Conservation (phyloP, 768 basidiomycete genomes). For the Termitomyces sp. region DNA sequence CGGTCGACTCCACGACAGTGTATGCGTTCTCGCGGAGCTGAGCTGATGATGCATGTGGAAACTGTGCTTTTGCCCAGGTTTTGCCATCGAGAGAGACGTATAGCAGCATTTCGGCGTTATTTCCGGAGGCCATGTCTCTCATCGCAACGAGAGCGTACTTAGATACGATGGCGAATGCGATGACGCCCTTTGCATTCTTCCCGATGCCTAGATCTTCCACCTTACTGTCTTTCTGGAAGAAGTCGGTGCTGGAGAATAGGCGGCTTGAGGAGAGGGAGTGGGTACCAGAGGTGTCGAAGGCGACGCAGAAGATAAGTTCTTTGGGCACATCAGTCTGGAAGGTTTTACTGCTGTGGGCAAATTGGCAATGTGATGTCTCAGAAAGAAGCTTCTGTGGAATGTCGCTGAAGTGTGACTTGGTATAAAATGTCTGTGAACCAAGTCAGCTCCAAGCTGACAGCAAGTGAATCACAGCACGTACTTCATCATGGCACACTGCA, state of each 20-base stretch:
- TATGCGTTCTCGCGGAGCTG: conserved; percentile 87
- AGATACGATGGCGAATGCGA: conserved; percentile 88
- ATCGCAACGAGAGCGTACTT: conserved; percentile 92
- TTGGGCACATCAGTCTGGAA: conserved; percentile 74
- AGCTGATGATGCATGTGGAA: conserved; percentile 85
- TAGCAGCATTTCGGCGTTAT: conserved; percentile 69
- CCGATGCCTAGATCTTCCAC: conserved; percentile 85
- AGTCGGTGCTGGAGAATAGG: conserved; percentile 82
- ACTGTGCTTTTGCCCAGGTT: conserved; percentile 84
- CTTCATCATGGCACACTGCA: conserved; percentile 67
- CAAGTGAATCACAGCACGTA: conserved; percentile 24
- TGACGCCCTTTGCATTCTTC: conserved; percentile 82
- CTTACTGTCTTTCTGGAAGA: conserved; percentile 59
- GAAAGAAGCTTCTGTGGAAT: conserved; percentile 52
- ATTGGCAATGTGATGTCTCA: conserved; percentile 78
- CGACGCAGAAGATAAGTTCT: conserved; percentile 87
- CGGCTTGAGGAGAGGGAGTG: conserved; percentile 57
- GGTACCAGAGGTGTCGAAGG: conserved; percentile 61
- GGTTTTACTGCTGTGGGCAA: conserved; percentile 81
- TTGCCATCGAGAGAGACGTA: conserved; percentile 84
- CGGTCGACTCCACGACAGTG: conserved; percentile 91
- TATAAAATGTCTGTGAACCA: conserved; percentile 73
- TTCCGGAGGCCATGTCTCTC: conserved; percentile 55
- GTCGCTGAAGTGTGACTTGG: conserved; percentile 74
- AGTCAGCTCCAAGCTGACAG: conserved; percentile 2